Evolutionary conservation across 2,329 filamentous ascomycete genomes (phyloP), one percentile per base, ranked within the genome.

Genomic region (Sporothrix globosa): DNA sequence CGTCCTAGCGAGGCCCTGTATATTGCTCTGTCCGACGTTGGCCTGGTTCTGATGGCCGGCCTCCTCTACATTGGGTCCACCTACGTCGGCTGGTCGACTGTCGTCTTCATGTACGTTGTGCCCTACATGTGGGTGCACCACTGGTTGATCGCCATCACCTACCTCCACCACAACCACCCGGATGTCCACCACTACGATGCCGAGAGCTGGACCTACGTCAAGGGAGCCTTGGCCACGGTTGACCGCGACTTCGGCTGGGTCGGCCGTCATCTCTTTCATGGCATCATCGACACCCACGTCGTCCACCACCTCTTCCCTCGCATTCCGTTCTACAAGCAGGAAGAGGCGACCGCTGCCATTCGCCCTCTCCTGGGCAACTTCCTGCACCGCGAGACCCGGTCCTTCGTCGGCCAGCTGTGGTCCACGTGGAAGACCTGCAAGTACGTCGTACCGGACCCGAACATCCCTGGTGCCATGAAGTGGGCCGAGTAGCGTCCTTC

Each of bases 121-220:
- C 96, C 96, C 53, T 99, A 98, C 81, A 85, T 97, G 72, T 97
- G 95, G 95, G 94, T 97, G 69, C 97, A 98, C 87, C 93, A 97
- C 88, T 98, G 95, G 95, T 91, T 98, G 69, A 92, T 98, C 75
- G 93, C 94, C 80, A 97, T 98, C 80, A 98, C 94, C 75, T 97
- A 90, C 86, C 89, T 97, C 73, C 94, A 98, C 83, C 94, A 98
- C 87, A 97, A 94, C 78, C 93, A 98, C 80, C 93, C 93, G 66
- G 88, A 91, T 30, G 91, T 97, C 61, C 94, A 94, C 72, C 94
- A 97, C 85, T 98, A 97, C 86, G 87, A 90, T 68, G 86, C 88
- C 72, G 86, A 91, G 73, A 87, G 90, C 76, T 98, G 94, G 94
- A 97, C 91, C 82, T 98, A 93, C 79, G 89, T 93, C 75, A 93